Base-by-base conservation (phyloP, 768 basidiomycete genomes). In the Porpolomopsis calyptriformis region DNA sequence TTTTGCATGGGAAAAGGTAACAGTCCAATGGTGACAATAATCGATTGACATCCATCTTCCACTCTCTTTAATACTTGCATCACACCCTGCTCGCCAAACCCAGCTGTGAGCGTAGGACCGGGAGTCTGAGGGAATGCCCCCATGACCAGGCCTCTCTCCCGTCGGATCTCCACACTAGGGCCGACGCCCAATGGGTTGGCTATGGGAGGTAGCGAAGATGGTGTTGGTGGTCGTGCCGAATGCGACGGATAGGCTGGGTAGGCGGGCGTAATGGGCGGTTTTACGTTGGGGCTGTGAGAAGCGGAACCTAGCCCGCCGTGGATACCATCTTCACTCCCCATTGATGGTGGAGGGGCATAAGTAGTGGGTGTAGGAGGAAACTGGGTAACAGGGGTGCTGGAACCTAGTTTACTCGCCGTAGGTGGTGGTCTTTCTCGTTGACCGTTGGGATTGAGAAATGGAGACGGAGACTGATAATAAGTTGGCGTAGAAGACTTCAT, bases 11-110 rank as follows among this genome's bases (percentile, higher is more conserved):
- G 27, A 51, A 59, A n/a, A 56, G 48, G 42, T 49, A 54, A 8
- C 35, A 74, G 54, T 12, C 82, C 82, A 9, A 85, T 78, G 10
- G 83, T 85, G 25, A 88, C 76, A 12, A 88, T 69, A 49, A 89
- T 65, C 4, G 75, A 74, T 60, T 83, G 24, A 4, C 42, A 14
- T 7, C 12, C 16, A 3, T 43, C 29, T 77, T 4, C 77, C 74
- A 42, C 57, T 63, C 20, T 53, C 60, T 14, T 18, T 35, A 24
- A 29, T 42, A 24, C 26, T 43, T 19, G 27, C 35, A 22, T 27
- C 8, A 31, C 9, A 35, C 36, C 25, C n/a, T 65, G 57, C 48
- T 69, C 68, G n/a, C 65, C 66, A 47, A 68, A 70, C 22, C 61
- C 64, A 25, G 69, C 72, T 1, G 67, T 55, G 18, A 80, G 65